phyloP scores from a whole-genome alignment of 495 filamentous ascomycete genomes.

The Penicillium cinerascens region DNA sequence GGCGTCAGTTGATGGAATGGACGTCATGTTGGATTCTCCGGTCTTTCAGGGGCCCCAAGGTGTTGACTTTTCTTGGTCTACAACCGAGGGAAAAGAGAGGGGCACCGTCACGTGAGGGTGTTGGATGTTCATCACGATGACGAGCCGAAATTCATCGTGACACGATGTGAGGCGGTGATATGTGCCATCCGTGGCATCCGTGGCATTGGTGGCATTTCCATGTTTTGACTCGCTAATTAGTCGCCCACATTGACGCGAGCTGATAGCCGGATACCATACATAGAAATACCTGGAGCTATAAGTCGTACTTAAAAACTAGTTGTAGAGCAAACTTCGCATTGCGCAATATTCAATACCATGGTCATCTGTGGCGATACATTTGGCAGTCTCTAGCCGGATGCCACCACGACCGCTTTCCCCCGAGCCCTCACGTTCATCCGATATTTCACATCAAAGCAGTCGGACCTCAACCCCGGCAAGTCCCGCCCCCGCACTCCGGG shows the following conservation, averaged over 20 bases:
- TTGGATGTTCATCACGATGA: slow-evolving; percentile 14
- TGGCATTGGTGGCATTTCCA: not conserved
- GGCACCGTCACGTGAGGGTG: slow-evolving; percentile 29
- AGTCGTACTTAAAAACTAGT: not conserved
- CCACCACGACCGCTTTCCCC: not conserved
- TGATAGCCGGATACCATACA: not conserved
- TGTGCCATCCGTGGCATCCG: not conserved
- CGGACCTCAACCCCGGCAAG: not conserved
- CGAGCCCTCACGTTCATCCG: not conserved
- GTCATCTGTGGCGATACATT: not conserved
- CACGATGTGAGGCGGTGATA: slow-evolving; percentile 6
- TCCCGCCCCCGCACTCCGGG: slow-evolving; percentile 32
- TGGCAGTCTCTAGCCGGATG: not conserved
- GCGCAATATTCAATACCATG: not conserved
- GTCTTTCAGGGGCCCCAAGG: not conserved
- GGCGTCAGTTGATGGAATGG: slow-evolving; percentile 29
- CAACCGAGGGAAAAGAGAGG: slow-evolving; percentile 19
- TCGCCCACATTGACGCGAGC: not conserved
- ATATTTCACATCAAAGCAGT: not conserved
- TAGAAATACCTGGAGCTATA: not conserved
- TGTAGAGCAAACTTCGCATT: not conserved
- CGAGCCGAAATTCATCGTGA: slow-evolving; percentile 21
- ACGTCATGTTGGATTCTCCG: slow-evolving; percentile 22
- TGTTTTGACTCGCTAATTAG: not conserved
- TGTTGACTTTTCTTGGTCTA: not conserved